Conservation (phyloP, 2,329 filamentous ascomycete species). For the Ramularia endophylla region DNA sequence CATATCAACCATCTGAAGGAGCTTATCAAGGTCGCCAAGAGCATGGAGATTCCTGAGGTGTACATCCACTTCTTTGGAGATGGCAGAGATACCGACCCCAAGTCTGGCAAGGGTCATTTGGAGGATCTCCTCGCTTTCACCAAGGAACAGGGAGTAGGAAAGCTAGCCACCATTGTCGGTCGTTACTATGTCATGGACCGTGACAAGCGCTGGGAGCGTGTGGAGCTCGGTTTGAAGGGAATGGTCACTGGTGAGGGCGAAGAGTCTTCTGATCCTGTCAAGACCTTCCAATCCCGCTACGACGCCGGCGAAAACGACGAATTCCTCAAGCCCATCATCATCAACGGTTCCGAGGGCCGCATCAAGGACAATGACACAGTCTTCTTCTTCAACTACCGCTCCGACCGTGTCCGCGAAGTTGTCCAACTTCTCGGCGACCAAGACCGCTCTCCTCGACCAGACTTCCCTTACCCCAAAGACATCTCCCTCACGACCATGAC, state of each 20-base stretch:
- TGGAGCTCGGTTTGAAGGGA: slow-evolving; percentile 85
- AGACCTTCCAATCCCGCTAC: slow-evolving; percentile 83
- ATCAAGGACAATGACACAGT: slow-evolving; percentile 90
- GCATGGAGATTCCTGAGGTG: slow-evolving; percentile 78
- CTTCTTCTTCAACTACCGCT: slow-evolving; percentile 99
- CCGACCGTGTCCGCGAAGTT: slow-evolving; percentile 92
- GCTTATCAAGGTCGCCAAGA: slow-evolving; percentile 84
- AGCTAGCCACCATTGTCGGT: slow-evolving; percentile 89
- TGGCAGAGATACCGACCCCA: slow-evolving; percentile 95
- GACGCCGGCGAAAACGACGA: slow-evolving; percentile 86
- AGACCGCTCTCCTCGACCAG: slow-evolving; percentile 82
- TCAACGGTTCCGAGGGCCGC: slow-evolving; percentile 77
- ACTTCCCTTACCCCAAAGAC: slow-evolving; percentile 92
- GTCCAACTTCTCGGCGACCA: slow-evolving; percentile 89
- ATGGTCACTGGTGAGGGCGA: slow-evolving; percentile 83
- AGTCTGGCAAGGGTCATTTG: slow-evolving; percentile 84
- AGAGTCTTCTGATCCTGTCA: slow-evolving; percentile 73
- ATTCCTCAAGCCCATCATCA: slow-evolving; percentile 96
- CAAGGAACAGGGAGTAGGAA: slow-evolving; percentile 77
- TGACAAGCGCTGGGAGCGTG: slow-evolving; percentile 97
- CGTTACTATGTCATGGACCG: slow-evolving; percentile 99
- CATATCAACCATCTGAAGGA: slow-evolving; percentile 91
- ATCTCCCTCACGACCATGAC: slow-evolving; percentile 92
- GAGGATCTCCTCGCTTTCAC: slow-evolving; percentile 73
- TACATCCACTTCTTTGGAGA: slow-evolving; percentile 99